Evolutionary conservation across 306 rosid species (phyloP).

Genomic region (Hylodesmum podocarpum): DNA sequence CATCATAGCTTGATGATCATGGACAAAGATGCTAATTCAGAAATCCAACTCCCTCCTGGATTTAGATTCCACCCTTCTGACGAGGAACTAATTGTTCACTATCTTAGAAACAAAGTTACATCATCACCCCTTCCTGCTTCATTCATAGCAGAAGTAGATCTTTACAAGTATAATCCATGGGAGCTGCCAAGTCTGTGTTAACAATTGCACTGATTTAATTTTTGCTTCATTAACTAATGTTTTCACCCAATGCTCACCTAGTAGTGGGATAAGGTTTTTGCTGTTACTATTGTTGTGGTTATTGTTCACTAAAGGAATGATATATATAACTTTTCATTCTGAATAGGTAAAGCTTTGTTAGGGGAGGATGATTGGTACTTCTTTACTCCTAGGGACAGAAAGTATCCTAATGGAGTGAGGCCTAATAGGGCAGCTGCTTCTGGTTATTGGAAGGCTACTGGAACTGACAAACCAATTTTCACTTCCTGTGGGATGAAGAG

Average conservation of each 20-base stretch:
- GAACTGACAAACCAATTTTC: constrained; percentile 67
- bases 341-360: constrained; percentile 49
- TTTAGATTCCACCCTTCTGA: constrained; percentile 87
- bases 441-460: constrained; percentile 87
- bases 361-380: constrained; percentile 80
- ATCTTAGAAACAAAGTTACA: constrained; percentile 59
- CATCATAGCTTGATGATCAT: constrained; percentile 21
- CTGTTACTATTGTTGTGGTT: neutral
- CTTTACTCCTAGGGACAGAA: constrained; percentile 76
- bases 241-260: neutral
- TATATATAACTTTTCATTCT: constrained; percentile 3
- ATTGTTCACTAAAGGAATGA: neutral
- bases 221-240: neutral
- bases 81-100: constrained; percentile 70
- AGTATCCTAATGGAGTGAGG: constrained; percentile 78
- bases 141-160: constrained; percentile 68
- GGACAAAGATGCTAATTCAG: constrained; percentile 45
- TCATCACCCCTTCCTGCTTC: constrained; percentile 66
- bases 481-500: constrained; percentile 61
- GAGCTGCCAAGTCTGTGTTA: constrained; percentile 56
- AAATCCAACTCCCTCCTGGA: constrained; percentile 74
- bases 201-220: neutral
- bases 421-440: constrained; percentile 76
- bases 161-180: constrained; percentile 75
- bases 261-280: neutral